Conservation (phyloP, 2,329 filamentous ascomycete genomes). For the Gnomoniopsis sp. region DNA sequence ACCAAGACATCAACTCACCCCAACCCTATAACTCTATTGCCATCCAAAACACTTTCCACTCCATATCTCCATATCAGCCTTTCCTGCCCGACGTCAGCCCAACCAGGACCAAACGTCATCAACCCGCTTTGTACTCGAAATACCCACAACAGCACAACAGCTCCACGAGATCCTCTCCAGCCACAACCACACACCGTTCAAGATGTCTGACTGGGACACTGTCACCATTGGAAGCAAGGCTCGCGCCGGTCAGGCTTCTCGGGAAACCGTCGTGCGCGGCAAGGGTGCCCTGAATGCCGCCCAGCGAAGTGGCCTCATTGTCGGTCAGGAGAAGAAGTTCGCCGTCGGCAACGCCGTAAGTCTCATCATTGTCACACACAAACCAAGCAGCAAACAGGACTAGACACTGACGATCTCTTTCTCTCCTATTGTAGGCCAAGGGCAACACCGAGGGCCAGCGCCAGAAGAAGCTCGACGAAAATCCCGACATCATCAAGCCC, state of each 20-base stretch:
- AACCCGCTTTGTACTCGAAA: constrained; percentile 8
- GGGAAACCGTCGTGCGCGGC: constrained; percentile 87
- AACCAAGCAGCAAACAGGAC: not conserved
- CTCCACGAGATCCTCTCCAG: constrained; percentile 11
- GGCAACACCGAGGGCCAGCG: constrained; percentile 77
- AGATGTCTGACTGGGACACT: constrained; percentile 79
- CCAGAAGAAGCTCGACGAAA: constrained; percentile 95
- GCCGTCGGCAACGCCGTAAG: constrained; percentile 74
- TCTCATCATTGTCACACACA: not conserved
- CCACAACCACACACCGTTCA: constrained; percentile 41
- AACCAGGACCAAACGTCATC: constrained; percentile 8
- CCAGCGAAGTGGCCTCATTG: constrained; percentile 70
- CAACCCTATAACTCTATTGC: not conserved
- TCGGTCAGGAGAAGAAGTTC: constrained; percentile 91
- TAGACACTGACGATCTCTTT: constrained; percentile 22
- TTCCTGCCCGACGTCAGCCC: constrained; percentile 16
- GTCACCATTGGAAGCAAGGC: constrained; percentile 93
- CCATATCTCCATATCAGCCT: not conserved
- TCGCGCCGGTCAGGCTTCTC: constrained; percentile 61
- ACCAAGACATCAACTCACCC: not conserved
- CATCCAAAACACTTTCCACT: not conserved
- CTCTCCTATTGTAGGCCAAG: constrained; percentile 40
- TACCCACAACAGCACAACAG: constrained; percentile 9
- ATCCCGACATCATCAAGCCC: constrained; percentile 95
- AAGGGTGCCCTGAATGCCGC: constrained; percentile 84